Base-by-base conservation (phyloP, 106 monocot genomes). In the Allium cepa region DNA sequence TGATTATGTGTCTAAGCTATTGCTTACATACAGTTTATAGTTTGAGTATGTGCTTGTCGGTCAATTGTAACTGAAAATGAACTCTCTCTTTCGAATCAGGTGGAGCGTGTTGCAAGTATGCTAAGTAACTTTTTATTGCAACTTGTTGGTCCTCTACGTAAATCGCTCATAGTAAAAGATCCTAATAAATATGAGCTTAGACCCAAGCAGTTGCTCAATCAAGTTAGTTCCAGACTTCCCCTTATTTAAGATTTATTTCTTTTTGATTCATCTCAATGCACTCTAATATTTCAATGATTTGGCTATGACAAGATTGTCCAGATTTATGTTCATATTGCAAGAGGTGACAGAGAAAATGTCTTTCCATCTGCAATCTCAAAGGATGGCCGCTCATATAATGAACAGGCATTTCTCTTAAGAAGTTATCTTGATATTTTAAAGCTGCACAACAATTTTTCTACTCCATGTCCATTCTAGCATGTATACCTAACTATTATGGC, bases 131-230 rank as follows among this genome's bases (percentile, higher is more conserved):
- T 97, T 68, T 79, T 97, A 28, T 71, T 92, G 52, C 97, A 97
- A 77, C 97, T 97, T 65, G 97, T 84, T 78, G 97, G 97, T 18
- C 97, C 97, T 56, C 92, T 92, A 69, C 64, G 97, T 56, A 92
- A 73, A 73, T 88, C 97, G 49, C 80, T 97, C 53, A 92, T 62
- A 57, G 82, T 97, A 50, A 97, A 97, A 81, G 97, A 97, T 73
- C 97, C 89, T 64, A 92, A 97, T 60, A 97, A 97, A 65, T 97
- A 97, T 50, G 97, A 97, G 77, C 92, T 97, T 84, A 86, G 78
- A 73, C 97, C 97, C 60, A 97, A 92, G 84, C 81, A 83, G 74
- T 76, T 97, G 67, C 71, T 97, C 64, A 92, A 89, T 73, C 92
- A 92, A 72, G 97, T 92, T 66, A 74, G 82, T 79, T 49, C 63